Percentiles rank a stretch among this genome's conserved stretches.
Conservation (phyloP, 108 stramenopile species). For the Pseudonitzschia multiseries region DNA sequence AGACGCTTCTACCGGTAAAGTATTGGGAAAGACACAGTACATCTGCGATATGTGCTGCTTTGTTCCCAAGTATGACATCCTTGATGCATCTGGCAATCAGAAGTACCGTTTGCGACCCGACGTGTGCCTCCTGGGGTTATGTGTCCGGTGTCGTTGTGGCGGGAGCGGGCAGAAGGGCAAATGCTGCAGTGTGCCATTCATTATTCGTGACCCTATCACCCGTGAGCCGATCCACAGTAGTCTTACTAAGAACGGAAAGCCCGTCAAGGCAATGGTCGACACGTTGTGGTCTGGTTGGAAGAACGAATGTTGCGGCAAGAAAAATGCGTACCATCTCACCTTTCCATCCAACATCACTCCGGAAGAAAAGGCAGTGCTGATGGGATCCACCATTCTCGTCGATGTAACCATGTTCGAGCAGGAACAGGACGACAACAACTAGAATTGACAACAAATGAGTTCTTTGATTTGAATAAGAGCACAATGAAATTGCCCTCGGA, state of each 20-base stretch:
- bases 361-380: conserved; percentile 27
- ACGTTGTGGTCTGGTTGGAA: conserved; percentile 38
- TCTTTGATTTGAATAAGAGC: too few species aligned
- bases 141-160: conserved; percentile 36
- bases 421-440: conserved; percentile 24
- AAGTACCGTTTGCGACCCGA: conserved; percentile 34
- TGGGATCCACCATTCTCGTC: conserved; percentile 30
- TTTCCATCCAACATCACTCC: conserved; percentile 24
- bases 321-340: conserved; percentile 26
- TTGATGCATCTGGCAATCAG: conserved; percentile 17
- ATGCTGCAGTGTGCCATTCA: conserved; percentile 34
- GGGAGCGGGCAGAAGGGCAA: conserved; percentile 32
- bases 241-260: conserved; percentile 1
- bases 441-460: background rate
- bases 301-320: conserved; percentile 25
- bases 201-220: conserved; percentile 26
- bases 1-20: conserved; percentile 16
- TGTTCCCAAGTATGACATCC: conserved; percentile 41
- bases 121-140: conserved; percentile 21
- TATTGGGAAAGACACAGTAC: conserved; percentile 30
- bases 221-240: background rate
- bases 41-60: conserved; percentile 40
- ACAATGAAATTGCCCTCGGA: too few species aligned
- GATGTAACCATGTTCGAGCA: conserved; percentile 35
- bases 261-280: conserved; percentile 26